These are phyloP conservation scores for Phanerodontia chrysosporium DNA, from an alignment of 768 basidiomycete species.

Conservation along the genomic window DNA sequence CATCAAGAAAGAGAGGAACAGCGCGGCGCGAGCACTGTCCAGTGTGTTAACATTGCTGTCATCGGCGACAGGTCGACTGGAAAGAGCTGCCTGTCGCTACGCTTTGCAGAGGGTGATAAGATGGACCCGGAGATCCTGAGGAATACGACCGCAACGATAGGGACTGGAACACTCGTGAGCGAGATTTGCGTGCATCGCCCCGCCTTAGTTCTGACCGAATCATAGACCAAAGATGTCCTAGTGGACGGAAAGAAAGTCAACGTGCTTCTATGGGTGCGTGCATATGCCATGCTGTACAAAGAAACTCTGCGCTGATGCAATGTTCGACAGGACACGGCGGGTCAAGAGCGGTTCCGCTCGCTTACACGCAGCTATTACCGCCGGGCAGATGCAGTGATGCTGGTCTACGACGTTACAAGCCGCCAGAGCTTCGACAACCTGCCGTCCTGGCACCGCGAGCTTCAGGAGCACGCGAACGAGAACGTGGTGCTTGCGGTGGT, in stretches of 20 bases:
- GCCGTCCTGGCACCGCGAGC: conserved; percentile 86
- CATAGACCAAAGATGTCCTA: conserved; percentile 60
- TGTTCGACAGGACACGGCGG: conserved; percentile 11
- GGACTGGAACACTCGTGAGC: conserved; percentile 79
- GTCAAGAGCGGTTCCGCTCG: conserved; percentile 94
- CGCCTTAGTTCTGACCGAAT: neutral
- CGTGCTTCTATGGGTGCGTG: conserved; percentile 92
- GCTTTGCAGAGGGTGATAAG: conserved; percentile 98
- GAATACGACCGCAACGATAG: conserved; percentile 85
- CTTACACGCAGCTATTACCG: conserved; percentile 95
- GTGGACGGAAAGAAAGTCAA: conserved; percentile 82
- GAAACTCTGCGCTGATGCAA: no score
- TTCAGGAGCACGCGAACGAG: conserved; percentile 85
- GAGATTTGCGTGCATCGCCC: no score
- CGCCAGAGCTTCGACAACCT: conserved; percentile 91
- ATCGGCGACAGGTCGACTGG: conserved; percentile 93
- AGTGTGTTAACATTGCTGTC: conserved; percentile 64
- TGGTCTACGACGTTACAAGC: conserved; percentile 92
- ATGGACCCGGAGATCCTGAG: conserved; percentile 38
- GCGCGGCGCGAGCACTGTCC: neutral
- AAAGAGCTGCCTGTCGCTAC: conserved; percentile 82
- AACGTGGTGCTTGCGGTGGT: conserved; percentile 93
- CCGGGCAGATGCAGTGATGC: conserved; percentile 78
- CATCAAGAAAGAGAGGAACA: neutral
- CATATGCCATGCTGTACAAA: no score